phyloP scores from a whole-genome alignment of 1,139 yeast species.

The Hemisphaericaspora lyxosophila region DNA sequence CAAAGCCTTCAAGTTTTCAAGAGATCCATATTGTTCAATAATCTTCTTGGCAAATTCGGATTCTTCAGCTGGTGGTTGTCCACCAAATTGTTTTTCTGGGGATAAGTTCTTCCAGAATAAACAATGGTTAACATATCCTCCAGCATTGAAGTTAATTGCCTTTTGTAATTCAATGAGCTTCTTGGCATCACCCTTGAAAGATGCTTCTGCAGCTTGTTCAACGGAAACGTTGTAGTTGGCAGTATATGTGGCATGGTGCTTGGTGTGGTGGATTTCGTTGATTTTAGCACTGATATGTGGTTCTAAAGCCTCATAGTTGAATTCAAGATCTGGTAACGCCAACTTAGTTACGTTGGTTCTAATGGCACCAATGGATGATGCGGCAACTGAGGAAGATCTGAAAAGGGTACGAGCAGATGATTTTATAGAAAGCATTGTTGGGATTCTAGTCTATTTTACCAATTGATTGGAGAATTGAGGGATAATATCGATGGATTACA shows the following conservation, averaged over 20 bases:
- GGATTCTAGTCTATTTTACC: neutral
- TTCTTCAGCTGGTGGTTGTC: conserved; percentile 35
- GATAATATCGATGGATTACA: neutral
- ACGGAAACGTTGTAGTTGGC: conserved; percentile 42
- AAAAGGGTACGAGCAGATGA: conserved; percentile 16
- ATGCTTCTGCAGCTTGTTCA: conserved; percentile 36
- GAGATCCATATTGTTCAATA: conserved; percentile 39
- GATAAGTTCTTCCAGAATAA: conserved; percentile 47
- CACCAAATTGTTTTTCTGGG: conserved; percentile 41
- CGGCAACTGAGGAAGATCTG: conserved; percentile 17
- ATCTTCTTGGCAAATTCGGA: conserved; percentile 37
- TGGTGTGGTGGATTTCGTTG: conserved; percentile 41
- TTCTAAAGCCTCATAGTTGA: conserved; percentile 43
- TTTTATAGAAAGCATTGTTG: conserved; percentile 18
- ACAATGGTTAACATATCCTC: conserved; percentile 46
- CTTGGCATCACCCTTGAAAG: conserved; percentile 37
- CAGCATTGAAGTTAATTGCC: conserved; percentile 45
- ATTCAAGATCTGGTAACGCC: conserved; percentile 40
- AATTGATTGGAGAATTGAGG: neutral
- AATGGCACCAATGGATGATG: conserved; percentile 26
- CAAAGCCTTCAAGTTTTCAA: conserved; percentile 37
- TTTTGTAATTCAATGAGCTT: conserved; percentile 38
- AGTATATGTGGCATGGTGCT: conserved; percentile 46
- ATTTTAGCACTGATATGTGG: conserved; percentile 45
- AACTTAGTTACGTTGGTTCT: conserved; percentile 30